Evolutionary conservation across 306 rosid genomes (phyloP), one percentile per base, ranked within the genome.

Genomic region (Glycine latifolia): DNA sequence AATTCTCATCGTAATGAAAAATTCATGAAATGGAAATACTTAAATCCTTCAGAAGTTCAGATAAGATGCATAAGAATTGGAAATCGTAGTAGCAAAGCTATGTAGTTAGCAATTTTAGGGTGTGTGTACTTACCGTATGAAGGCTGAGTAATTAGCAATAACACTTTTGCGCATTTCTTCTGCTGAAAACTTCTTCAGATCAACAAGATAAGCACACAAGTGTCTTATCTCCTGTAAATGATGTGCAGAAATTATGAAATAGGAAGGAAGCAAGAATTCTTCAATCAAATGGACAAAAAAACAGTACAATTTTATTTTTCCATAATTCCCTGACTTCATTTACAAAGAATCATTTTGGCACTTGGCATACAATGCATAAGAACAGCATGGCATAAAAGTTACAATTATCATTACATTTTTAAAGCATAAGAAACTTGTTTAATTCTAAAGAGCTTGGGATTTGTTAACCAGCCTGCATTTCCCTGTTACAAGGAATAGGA

Each of bases 121-220:
- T 35, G 16, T 63, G 37, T 49, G 31, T 26, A 67, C 81, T 88
- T 53, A 93, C 99, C 98, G 97, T 46, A 95, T 93, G 91, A 93
- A 95, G 53, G 99, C 93, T 1, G 94, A 81, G 77, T 95, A 95
- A 71, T 93, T 95, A 79, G 98, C 94, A 65, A 91, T 92, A 56
- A 95, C 98, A 80, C 98, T 93, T 80, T 48, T 91, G 10, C 99
- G 95, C 99, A 95, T 95, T 93, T 95, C 97, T 85, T 95, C 99
- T 0, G 98, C 99, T 6, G 99, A 93, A n/a, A 98, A 98, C 82
- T 85, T 95, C 89, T 91, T 95, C 54, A 95, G 85, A 15, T 95
- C 97, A 46, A 84, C 76, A 74, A 95, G 97, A 82, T 89, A 88
- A 31, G 83, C 56, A 47, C 91, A 86, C 73, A 93, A 79, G 79